Evolutionary conservation across 2,329 filamentous ascomycete species (phyloP), one percentile per base, ranked within the genome.

Genomic region (Fusarium sp.): DNA sequence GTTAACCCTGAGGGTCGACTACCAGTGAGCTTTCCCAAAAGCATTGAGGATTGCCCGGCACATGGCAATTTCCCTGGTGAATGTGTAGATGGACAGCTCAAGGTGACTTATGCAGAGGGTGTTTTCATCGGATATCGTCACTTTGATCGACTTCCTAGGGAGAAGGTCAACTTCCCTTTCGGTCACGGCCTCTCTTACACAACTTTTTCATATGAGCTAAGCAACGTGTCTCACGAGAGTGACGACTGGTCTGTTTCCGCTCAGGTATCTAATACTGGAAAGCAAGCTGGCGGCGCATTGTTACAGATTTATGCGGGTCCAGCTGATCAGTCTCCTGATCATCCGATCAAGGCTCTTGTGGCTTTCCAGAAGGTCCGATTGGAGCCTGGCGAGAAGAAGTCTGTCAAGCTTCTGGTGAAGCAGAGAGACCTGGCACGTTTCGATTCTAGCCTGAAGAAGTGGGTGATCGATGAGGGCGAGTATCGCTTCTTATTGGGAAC

Each of bases 131-230:
- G 91, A 2, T 93, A 93, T 79, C 84, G 90, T 18, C 90, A 88
- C 79, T 92, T 90, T 76, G 90, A 93, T 76, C 89, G 88, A 71
- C 49, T 76, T 36, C 83, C 84, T 3, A 81, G 84, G 35, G 84
- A 87, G 13, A 83, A 85, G 9, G 86, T 89, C 0, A 85, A 88
- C 17, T 92, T 92, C 78, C 84, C 89, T 20, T 93, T 93, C 72
- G 91, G 91, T 5, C 86, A 90, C 71, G 91, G 91, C 7, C 81
- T 93, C 4, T 90, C 89, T 3, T 93, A 94, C 80, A 91, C 91
- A 1, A 86, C 82, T 0, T 94, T 93, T 78, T 81, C 86, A 15
- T 72, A 70, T 25, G 84, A 91, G 36, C 84, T 91, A 75, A 76
- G 79, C 27, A 71, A 73, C 2, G 78, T 80, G 7, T 53, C 76